Conservation (phyloP, 2,329 filamentous ascomycete genomes). For the Rutstroemia sydowiana region DNA sequence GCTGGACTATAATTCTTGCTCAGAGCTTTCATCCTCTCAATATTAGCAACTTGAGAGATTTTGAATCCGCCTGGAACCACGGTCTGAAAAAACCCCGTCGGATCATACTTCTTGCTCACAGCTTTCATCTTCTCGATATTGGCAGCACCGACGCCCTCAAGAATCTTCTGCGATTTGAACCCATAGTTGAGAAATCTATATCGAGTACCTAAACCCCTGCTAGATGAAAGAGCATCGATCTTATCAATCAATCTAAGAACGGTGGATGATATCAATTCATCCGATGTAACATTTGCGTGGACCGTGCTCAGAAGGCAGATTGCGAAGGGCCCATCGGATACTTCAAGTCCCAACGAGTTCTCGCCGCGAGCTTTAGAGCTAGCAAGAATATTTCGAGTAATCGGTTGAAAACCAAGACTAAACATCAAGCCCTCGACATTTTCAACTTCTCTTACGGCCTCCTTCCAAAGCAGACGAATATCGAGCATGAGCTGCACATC, state of each 20-base stretch:
- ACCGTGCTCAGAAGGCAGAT: not conserved
- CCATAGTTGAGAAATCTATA: not conserved
- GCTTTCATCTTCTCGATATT: not conserved
- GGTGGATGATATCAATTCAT: not conserved
- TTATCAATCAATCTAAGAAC: not conserved
- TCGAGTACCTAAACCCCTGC: not conserved
- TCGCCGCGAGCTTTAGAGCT: not conserved
- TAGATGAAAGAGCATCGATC: not conserved
- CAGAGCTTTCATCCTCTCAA: no score
- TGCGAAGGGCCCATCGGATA: not conserved
- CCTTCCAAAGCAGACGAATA: not conserved
- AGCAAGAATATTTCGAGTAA: not conserved
- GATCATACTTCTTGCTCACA: not conserved
- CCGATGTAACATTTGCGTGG: not conserved
- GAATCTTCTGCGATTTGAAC: not conserved
- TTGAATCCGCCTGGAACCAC: not conserved
- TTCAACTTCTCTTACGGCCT: not conserved
- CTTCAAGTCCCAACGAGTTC: not conserved
- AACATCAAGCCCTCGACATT: not conserved
- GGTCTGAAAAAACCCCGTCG: not conserved
- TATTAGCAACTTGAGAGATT: no score
- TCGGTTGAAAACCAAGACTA: not conserved
- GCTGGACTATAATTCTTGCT: no score
- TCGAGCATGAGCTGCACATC: not conserved
- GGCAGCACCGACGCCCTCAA: not conserved